A percentile compares a stretch with the other conserved stretches of the same genome.
phyloP scores from a whole-genome alignment of 306 rosid genomes.

The Comarum palustre region DNA sequence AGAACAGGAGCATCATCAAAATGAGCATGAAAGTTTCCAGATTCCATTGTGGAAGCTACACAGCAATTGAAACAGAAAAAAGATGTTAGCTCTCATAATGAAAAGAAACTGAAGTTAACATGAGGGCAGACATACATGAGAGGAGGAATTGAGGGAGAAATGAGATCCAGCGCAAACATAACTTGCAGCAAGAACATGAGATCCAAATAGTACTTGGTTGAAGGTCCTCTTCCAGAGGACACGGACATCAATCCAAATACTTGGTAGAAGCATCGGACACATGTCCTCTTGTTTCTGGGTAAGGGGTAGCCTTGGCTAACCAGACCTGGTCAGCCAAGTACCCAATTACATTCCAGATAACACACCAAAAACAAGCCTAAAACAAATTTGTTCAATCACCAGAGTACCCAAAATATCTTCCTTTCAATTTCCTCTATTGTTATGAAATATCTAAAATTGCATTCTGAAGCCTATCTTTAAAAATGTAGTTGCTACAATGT shows the following conservation, averaged over 20 bases:
- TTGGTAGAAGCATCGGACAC: no score
- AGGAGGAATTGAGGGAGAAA: not conserved
- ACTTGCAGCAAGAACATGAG: no score
- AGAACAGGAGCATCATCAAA: constrained; percentile 38
- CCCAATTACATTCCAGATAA: not conserved
- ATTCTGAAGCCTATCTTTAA: not conserved
- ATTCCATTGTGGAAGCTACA: constrained; percentile 42
- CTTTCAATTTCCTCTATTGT: not conserved
- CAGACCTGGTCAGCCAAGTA: no score
- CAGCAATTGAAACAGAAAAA: constrained; percentile 19
- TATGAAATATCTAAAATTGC: not conserved
- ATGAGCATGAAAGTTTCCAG: constrained; percentile 36
- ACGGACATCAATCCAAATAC: no score
- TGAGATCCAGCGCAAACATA: no score
- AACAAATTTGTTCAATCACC: not conserved
- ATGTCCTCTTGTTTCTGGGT: no score
- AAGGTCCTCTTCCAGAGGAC: no score
- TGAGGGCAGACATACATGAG: constrained; percentile 19
- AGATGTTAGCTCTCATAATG: constrained; percentile 19
- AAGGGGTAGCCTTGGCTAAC: no score
- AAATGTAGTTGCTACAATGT: not conserved
- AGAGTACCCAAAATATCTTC: not conserved
- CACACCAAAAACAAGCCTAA: not conserved
- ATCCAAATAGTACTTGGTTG: no score
- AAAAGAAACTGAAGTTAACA: not conserved